Evolutionary conservation across 2,329 filamentous ascomycete genomes (phyloP), one percentile per base, ranked within the genome.

Genomic region (Phyllosticta paracitricarpa): DNA sequence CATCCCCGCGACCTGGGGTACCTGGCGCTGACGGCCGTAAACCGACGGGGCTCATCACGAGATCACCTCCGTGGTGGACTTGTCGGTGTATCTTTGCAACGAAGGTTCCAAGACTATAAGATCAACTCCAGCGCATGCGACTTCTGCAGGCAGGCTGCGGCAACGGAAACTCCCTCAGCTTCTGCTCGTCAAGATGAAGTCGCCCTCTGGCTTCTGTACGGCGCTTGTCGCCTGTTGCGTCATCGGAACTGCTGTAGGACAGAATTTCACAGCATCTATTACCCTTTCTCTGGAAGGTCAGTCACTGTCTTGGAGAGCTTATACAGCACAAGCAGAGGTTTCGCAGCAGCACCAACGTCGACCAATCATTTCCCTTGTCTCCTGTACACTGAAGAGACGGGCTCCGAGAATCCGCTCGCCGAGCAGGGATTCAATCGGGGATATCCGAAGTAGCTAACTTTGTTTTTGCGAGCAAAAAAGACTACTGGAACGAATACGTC

Each of bases 401-500:
- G 4, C 14, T 2, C 40, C 17, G 14, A 48, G 14, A 17, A 3
- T 3, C 2, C 14, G 4, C n/a, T n/a, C 14, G 17, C 40, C 2
- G 4, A 7, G 17, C 40, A n/a, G 14, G 14, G 40, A n/a, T n/a
- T 7, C 3, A 2, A 17, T 7, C 12, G 17, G 40, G 40, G 5
- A 19, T 17, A 17, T 48, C 14, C 4, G 40, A n/a, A n/a, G 14
- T n/a, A 48, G 40, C 40, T 48, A 48, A 48, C 40, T 30, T 7
- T 22, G 19, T 22, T n/a, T n/a, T 1, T 48, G 17, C 40, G 17
- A 17, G 7, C 4, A 2, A 48, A 40, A 14, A 48, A 57, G 65
- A 67, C 52, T 52, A 64, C 25, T 67, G 65, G 66, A 62, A 66
- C 56, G 48, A 64, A 19, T 67, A 63, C 48, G 65, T 67, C 9